A percentile compares a stretch with the other conserved stretches of the same genome.
Conservation (phyloP, 306 rosid species). For the Acacia crassicarpa region DNA sequence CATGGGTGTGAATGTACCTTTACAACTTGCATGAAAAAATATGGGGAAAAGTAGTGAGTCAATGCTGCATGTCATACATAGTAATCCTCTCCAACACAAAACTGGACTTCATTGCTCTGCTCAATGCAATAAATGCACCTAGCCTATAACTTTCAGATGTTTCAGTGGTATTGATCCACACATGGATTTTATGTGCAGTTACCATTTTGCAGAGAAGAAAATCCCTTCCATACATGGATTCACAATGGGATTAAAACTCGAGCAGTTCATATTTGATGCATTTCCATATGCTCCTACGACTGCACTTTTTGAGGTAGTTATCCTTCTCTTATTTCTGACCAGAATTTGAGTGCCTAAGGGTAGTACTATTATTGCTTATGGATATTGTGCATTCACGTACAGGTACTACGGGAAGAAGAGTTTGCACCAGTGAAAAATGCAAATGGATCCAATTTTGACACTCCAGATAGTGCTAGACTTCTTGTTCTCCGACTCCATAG, state of each 20-base stretch:
- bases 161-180: conserved; percentile 27
- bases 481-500: conserved; percentile 96
- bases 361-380: not conserved
- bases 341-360: conserved; percentile 16
- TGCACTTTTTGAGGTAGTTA: conserved; percentile 90
- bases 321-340: not conserved
- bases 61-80: not conserved
- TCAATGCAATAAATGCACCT: not conserved
- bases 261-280: conserved; percentile 95
- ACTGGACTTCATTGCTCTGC: not conserved
- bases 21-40: not conserved
- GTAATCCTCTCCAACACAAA: not conserved
- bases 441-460: conserved; percentile 84
- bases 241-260: conserved; percentile 78
- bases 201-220: conserved; percentile 96
- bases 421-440: conserved; percentile 98
- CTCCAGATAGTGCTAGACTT: conserved; percentile 93
- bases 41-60: not conserved
- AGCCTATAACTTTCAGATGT: not conserved
- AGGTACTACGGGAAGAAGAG: conserved; percentile 93
- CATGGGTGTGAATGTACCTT: not conserved
- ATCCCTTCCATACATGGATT: conserved; percentile 86
- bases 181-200: conserved; percentile 54
- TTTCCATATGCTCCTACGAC: conserved; percentile 98
- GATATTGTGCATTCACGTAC: conserved; percentile 29